Base-by-base conservation (phyloP, 495 filamentous ascomycete species). In the Darksidea phi region DNA sequence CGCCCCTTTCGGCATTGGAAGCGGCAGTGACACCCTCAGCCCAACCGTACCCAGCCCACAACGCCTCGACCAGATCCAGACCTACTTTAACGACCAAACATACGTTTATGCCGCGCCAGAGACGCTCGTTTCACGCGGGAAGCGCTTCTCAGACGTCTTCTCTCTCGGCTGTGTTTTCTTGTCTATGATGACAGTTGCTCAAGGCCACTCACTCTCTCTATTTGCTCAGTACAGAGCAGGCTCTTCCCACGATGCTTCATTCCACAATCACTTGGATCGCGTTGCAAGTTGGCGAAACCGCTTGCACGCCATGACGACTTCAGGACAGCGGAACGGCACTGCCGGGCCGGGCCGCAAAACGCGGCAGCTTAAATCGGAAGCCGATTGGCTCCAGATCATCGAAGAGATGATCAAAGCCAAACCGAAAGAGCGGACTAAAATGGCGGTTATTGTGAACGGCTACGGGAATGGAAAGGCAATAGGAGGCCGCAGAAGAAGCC, bases 61-160 rank as follows among this genome's bases (percentile, higher is more conserved):
- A 24, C 56, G 58, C 13, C 15, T 58, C 10, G 66, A 67, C 42
- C 66, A 60, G 36, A n/a, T 66, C 6, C 21, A 49, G 15, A 11
- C 63, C 7, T 66, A 65, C 36, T 59, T 63, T 26, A 34, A 58
- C 20, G 64, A 65, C 37, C 59, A 67, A 28, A 48, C 50, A 8
- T 72, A 70, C 47, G 63, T 68, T 48, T 72, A 68, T 37, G 67
- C 68, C 4, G 64, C 70, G 0, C 70, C 70, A 12, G 70, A 72
- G 50, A 28, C 51, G 26, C 47, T 72, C 43, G 28, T 54, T 1
- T 61, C 58, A 2, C 61, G 64, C 47, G 61, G 59, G 2, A 67
- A 67, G 48, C 47, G 55, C 1, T 59, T 55, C 4, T 68, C 62
- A 13, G 70, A 70, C 54, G 54, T 64, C 20, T 66, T 67, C 55